A percentile compares a stretch with the other conserved stretches of the same genome.
These are phyloP conservation scores for Rhododendron griersonianum DNA, from an alignment of 148 eudicot species.

Conservation along the genomic window DNA sequence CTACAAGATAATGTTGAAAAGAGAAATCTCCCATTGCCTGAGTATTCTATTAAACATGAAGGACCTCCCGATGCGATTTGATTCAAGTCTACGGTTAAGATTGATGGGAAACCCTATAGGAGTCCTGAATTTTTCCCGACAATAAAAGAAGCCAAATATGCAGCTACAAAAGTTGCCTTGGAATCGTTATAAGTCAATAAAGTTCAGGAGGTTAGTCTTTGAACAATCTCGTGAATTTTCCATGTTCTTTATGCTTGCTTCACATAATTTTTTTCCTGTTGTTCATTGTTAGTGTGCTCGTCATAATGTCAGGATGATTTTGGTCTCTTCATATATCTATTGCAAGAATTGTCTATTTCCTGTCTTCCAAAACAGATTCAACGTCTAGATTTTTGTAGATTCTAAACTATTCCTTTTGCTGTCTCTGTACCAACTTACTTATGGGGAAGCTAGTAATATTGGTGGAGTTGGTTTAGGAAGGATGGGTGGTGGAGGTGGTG, in stretches of 20 bases:
- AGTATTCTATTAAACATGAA: conserved; percentile 46
- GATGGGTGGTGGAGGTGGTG: conserved; percentile 10
- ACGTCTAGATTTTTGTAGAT: not conserved
- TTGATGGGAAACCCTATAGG: conserved; percentile 47
- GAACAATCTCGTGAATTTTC: not conserved
- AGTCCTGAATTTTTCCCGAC: conserved; percentile 40
- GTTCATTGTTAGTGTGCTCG: not conserved
- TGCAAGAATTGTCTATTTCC: not conserved
- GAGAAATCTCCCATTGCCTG: conserved; percentile 42
- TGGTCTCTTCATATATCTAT: too few species aligned
- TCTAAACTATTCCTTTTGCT: not conserved
- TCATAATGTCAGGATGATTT: too few species aligned
- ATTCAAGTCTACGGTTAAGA: conserved; percentile 51
- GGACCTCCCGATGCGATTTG: conserved; percentile 72
- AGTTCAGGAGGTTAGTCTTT: conserved; percentile 46
- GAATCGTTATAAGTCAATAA: conserved; percentile 32
- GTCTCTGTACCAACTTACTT: conserved; percentile 36
- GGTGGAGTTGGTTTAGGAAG: conserved; percentile 24
- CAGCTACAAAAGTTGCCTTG: conserved; percentile 69
- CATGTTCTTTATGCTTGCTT: not conserved
- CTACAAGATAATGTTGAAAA: conserved; percentile 61
- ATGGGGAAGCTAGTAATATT: conserved; percentile 36
- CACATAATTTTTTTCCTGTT: not conserved
- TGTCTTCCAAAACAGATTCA: not conserved
- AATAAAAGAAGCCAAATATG: conserved; percentile 73